A percentile compares a stretch with the other conserved stretches of the same genome.
Conservation (phyloP, 2,329 filamentous ascomycete genomes). For the Thielaviopsis populi region DNA sequence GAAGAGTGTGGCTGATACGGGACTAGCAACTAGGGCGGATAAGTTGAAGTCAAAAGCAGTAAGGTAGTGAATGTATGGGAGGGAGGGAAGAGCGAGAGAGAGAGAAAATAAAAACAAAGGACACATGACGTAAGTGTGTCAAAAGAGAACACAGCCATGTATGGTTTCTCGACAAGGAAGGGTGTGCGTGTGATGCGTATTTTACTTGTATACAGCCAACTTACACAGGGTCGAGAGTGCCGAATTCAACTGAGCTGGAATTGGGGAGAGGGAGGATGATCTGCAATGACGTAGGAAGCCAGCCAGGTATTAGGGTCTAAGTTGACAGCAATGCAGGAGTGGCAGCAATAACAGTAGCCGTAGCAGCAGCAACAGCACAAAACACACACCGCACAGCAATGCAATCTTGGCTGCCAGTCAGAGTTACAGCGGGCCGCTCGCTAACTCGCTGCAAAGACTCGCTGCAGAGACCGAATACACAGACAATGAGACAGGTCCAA, state of each 20-base stretch:
- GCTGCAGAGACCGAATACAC: neutral
- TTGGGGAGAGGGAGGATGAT: neutral
- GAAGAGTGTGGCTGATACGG: slow-evolving; percentile 2
- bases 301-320: neutral
- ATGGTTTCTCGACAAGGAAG: neutral
- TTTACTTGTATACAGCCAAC: neutral
- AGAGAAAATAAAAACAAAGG: neutral
- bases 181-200: neutral
- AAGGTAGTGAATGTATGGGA: neutral
- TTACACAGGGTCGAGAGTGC: neutral
- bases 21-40: neutral
- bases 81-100: too few relatives aligned
- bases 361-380: neutral
- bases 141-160: neutral
- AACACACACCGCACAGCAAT: neutral
- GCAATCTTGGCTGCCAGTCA: neutral
- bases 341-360: neutral
- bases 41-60: neutral
- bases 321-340: neutral
- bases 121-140: neutral
- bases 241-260: neutral
- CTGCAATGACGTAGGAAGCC: neutral
- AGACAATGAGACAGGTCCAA: neutral
- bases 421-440: neutral
- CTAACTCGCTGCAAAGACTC: too few relatives aligned